Evolutionary conservation across 2,329 filamentous ascomycete genomes (phyloP).

Genomic region (Beauveria rudraprayagi): DNA sequence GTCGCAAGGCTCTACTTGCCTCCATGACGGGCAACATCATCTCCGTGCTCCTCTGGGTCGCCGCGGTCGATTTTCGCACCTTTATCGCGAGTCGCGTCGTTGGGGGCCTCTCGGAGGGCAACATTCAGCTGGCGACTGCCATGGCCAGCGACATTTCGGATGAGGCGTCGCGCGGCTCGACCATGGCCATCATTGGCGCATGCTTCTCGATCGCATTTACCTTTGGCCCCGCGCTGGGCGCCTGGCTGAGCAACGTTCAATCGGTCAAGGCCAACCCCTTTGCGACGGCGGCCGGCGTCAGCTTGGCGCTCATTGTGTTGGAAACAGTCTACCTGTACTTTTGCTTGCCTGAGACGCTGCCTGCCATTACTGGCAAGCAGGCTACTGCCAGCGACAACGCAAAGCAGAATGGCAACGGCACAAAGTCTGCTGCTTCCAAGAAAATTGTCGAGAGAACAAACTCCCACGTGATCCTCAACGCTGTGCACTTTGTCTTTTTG

Average conservation of each 20-base stretch:
- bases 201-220: constrained; percentile 98
- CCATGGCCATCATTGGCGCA: constrained; percentile 92
- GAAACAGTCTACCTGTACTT: constrained; percentile 86
- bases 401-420: constrained; percentile 15
- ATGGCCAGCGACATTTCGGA: constrained; percentile 96
- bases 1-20: constrained; percentile 76
- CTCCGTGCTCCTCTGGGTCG: constrained; percentile 89
- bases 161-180: constrained; percentile 72
- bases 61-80: constrained; percentile 87
- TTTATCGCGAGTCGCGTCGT: constrained; percentile 91
- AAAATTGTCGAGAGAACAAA: constrained; percentile 55
- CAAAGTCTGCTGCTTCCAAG: constrained; percentile 17
- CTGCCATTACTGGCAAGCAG: constrained; percentile 39
- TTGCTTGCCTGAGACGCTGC: constrained; percentile 78
- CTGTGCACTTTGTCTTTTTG: constrained; percentile 82
- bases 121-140: constrained; percentile 90
- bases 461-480: constrained; percentile 72
- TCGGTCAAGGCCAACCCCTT: constrained; percentile 85
- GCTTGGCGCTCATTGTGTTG: constrained; percentile 70
- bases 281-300: constrained; percentile 83
- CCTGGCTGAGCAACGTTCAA: constrained; percentile 70
- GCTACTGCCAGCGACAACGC: constrained; percentile 13
- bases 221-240: constrained; percentile 86
- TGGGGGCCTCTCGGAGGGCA: constrained; percentile 90
- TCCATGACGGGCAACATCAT: constrained; percentile 92